Conservation (phyloP, 805 yeast genomes). For the Saturnispora halmiae region DNA sequence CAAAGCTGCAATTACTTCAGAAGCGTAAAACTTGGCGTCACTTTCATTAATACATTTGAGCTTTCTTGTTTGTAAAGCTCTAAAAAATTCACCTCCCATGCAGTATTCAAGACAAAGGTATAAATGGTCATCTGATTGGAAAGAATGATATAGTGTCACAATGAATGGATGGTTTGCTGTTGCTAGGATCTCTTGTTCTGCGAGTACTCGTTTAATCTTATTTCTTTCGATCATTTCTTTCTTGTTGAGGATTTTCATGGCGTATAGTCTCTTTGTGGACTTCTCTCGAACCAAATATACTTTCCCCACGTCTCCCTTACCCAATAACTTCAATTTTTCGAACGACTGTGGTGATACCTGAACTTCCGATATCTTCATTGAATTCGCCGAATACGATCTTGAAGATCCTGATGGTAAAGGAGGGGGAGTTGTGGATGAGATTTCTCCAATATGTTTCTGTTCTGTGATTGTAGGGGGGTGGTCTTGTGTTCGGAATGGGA, state of each 20-base stretch:
- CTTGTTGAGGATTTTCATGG: conserved; percentile 86
- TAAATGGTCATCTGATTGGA: conserved; percentile 85
- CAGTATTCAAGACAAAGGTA: conserved; percentile 98
- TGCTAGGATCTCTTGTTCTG: conserved; percentile 94
- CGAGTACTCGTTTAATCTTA: conserved; percentile 87
- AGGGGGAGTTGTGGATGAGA: conserved; percentile 30
- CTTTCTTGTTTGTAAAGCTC: conserved; percentile 87
- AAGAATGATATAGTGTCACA: conserved; percentile 91
- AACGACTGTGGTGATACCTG: conserved; percentile 83
- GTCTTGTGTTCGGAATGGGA: not conserved
- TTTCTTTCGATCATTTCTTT: conserved; percentile 92
- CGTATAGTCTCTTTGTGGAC: conserved; percentile 63
- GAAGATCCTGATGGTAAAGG: conserved; percentile 15
- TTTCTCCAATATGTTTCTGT: conserved; percentile 32
- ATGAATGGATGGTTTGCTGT: conserved; percentile 96
- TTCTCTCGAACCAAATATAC: conserved; percentile 88
- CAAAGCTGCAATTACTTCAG: conserved; percentile 94
- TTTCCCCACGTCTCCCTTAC: conserved; percentile 97
- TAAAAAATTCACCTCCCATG: conserved; percentile 97
- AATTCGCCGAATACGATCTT: conserved; percentile 62
- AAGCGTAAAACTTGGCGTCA: conserved; percentile 90
- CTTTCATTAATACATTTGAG: conserved; percentile 77
- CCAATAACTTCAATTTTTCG: conserved; percentile 81
- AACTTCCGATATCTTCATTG: conserved; percentile 64
- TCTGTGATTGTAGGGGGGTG: no score